Conservation (phyloP, 345 rosid species). For the Boechera stricta region DNA sequence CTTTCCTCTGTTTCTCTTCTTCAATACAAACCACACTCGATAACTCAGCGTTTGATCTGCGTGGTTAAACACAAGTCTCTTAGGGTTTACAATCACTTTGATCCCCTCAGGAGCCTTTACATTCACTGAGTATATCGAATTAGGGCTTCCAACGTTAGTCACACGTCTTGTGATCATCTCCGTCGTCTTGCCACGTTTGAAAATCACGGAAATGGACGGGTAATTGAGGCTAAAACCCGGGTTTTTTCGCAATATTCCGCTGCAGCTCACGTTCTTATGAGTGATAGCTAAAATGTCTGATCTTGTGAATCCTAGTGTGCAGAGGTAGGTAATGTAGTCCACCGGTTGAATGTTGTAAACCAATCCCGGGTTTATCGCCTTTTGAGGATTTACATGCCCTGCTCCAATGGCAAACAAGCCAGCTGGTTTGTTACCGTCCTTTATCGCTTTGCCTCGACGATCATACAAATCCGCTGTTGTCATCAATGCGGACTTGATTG, state of each 20-base stretch:
- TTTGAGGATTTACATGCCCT: constrained; percentile 82
- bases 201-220: constrained; percentile 78
- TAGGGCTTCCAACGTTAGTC: constrained; percentile 79
- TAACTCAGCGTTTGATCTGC: constrained; percentile 66
- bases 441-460: constrained; percentile 69
- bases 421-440: constrained; percentile 70
- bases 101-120: constrained; percentile 67
- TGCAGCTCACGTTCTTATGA: constrained; percentile 75
- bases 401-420: constrained; percentile 75
- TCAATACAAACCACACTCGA: constrained; percentile 61
- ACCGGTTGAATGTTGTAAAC: constrained; percentile 72
- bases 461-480: constrained; percentile 77
- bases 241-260: constrained; percentile 44
- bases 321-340: constrained; percentile 79
- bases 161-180: constrained; percentile 63
- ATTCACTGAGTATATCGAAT: constrained; percentile 68
- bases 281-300: constrained; percentile 73
- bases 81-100: constrained; percentile 66
- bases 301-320: constrained; percentile 69
- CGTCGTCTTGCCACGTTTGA: constrained; percentile 58
- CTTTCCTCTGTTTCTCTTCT: constrained; percentile 49
- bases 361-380: constrained; percentile 82
- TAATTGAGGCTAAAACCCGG: constrained; percentile 82
- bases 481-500: constrained; percentile 89
- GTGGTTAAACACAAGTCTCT: constrained; percentile 56